Evolutionary conservation across 805 yeast species (phyloP), one percentile per base, ranked within the genome.

Genomic region (Metschnikowia amazonensis): DNA sequence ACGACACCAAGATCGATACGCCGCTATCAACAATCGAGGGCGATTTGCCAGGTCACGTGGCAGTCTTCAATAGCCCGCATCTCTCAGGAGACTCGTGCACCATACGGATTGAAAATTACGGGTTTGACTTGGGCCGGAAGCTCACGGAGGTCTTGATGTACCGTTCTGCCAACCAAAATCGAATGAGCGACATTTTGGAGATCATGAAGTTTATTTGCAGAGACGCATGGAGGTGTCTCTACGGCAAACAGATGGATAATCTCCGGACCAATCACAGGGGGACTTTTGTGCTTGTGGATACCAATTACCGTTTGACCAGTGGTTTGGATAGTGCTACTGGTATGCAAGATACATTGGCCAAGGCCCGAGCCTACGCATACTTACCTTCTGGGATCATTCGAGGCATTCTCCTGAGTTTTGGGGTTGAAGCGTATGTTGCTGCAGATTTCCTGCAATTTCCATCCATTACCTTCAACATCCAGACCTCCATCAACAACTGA

Each of bases 181-280:
- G 79, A 62, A 63, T 82, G 59, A 72, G 69, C 17, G 90, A 86
- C 49, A 74, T 86, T 10, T 65, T 92, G 31, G 90, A 87, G 52
- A 77, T 92, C 32, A 87, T 94, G 88, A 92, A 92, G 65, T 89
- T 88, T 62, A 79, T 94, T 4, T 90, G 98, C 62, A 77, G 95
- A 37, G 97, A 90, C 55, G 84, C 90, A 24, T 94, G 98, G 98
- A 81, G 79, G 55, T 67, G 76, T 43, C 60, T 92, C 24, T 89
- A 80, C 65, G 80, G 82, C 31, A 92, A 89, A 64, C 97, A 86
- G 62, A 87, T 94, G 72, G 97, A 90, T 62, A 89, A 89, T 55
- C 72, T 94, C 47, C 78, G 95, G 50, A 94, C 99, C 1, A 94
- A 94, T 60, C 97, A 94, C 62, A 69, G 95, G 31, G 86, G 94